A percentile compares a stretch with the other conserved stretches of the same genome.
Evolutionary conservation across 202 grass and related monocot genomes (phyloP).

Genomic region (Zizania palustris): DNA sequence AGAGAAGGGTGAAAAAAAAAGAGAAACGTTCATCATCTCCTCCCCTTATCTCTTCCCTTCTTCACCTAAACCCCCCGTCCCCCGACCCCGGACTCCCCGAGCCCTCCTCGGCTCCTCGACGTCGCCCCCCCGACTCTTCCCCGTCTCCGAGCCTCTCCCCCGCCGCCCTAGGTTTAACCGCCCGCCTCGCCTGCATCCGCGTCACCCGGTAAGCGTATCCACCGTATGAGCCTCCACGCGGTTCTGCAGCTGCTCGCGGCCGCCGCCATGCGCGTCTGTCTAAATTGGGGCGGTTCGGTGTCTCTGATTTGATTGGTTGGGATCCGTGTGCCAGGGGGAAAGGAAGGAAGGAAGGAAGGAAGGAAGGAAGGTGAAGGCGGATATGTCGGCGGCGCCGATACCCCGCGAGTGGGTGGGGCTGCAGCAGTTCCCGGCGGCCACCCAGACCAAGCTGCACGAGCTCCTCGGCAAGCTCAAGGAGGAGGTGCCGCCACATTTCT

Average conservation of each 20-base stretch:
- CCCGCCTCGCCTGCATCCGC: conserved; percentile 14
- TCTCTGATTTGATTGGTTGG: conserved; percentile 33
- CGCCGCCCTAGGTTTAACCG: conserved; percentile 40
- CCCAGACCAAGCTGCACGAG: conserved; percentile 76
- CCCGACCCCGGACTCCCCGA: conserved; percentile 1
- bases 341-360: background rate
- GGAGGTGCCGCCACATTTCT: conserved; percentile 47
- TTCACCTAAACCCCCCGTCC: conserved; percentile 37
- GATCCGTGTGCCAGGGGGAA: conserved; percentile 9
- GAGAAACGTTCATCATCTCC: background rate
- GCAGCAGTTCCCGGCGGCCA: conserved; percentile 68
- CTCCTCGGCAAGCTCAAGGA: conserved; percentile 77
- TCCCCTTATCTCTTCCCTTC: conserved; percentile 48
- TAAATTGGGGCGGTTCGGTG: conserved; percentile 17
- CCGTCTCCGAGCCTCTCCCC: conserved; percentile 16
- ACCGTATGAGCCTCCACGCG: background rate
- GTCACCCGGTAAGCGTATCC: conserved; percentile 41
- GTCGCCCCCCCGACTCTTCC: conserved; percentile 16
- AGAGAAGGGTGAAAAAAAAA: background rate
- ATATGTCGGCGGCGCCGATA: conserved; percentile 54
- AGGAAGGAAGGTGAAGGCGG: conserved; percentile 7
- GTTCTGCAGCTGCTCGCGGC: background rate
- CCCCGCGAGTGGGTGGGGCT: conserved; percentile 70
- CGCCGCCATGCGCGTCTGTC: background rate
- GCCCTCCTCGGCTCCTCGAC: background rate